Percentiles rank a stretch among this genome's conserved stretches.
Evolutionary conservation across 192 early-diverging fungal genomes (phyloP).

Genomic region (Mortierella claussenii): DNA sequence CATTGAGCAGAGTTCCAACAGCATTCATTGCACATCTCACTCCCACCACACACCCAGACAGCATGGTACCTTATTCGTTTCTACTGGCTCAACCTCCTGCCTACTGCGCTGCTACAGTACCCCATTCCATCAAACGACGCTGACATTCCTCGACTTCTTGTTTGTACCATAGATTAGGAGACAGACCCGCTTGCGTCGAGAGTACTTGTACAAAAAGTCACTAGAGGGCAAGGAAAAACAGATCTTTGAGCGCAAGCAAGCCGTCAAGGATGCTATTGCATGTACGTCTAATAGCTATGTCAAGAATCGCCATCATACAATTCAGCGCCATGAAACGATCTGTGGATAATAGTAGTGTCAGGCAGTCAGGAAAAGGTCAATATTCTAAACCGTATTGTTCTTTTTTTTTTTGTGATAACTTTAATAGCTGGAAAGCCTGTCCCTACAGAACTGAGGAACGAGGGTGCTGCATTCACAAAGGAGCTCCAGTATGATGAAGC

Average conservation of each 20-base stretch:
- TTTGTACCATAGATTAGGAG: slow-evolving; percentile 75
- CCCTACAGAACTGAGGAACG: slow-evolving; percentile 86
- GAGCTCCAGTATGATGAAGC: slow-evolving; percentile 92
- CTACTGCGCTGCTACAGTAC: too few relatives aligned
- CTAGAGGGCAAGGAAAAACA: slow-evolving; percentile 92
- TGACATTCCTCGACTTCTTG: too few relatives aligned
- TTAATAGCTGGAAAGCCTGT: slow-evolving; percentile 85
- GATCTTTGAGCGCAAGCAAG: slow-evolving; percentile 94
- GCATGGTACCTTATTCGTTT: slow-evolving; percentile 4
- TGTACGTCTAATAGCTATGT: slow-evolving; percentile 61
- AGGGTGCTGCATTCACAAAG: slow-evolving; percentile 76
- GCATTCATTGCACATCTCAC: too few relatives aligned
- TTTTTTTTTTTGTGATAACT: neutral
- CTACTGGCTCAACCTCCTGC: too few relatives aligned
- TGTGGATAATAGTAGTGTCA: too few relatives aligned
- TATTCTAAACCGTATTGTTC: neutral
- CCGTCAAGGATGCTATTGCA: slow-evolving; percentile 90
- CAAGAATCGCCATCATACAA: too few relatives aligned
- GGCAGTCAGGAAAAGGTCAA: too few relatives aligned
- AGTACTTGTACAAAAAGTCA: slow-evolving; percentile 98
- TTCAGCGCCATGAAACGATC: too few relatives aligned
- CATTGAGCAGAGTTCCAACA: neutral
- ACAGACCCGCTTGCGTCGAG: slow-evolving; percentile 88
- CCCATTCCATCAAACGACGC: too few relatives aligned
- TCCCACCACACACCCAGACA: too few relatives aligned